Percentiles rank a stretch among this genome's conserved stretches.
These are phyloP conservation scores for Anthoceros angustus DNA, from an alignment of 225 moss, liverwort and hornwort genomes.

Conservation along the genomic window DNA sequence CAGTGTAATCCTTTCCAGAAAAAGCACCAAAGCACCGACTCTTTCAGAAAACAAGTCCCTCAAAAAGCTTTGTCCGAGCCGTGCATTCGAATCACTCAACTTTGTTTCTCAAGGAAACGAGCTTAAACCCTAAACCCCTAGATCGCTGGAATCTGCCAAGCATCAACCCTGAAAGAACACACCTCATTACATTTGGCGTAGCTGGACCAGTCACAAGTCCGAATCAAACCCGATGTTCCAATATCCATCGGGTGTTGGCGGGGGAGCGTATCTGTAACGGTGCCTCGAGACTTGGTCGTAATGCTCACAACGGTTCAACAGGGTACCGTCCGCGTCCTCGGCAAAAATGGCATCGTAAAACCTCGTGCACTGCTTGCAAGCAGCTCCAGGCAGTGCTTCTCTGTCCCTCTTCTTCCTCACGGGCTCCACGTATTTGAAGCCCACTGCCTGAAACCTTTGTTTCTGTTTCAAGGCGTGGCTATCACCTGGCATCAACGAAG, in stretches of 20 bases:
- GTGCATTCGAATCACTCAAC: not conserved
- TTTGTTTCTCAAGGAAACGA: not conserved
- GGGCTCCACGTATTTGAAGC: slow-evolving; percentile 54
- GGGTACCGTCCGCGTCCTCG: slow-evolving; percentile 29
- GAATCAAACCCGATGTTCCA: slow-evolving; percentile 94
- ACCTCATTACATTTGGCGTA: too few species aligned
- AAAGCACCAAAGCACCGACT: not conserved
- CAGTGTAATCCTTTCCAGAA: too few species aligned
- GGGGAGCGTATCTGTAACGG: slow-evolving; percentile 58
- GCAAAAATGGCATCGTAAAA: slow-evolving; percentile 73
- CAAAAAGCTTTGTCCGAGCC: not conserved
- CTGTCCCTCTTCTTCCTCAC: slow-evolving; percentile 69
- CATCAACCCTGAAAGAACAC: too few species aligned
- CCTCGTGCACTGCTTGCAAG: slow-evolving; percentile 60
- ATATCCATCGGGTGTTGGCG: slow-evolving; percentile 75
- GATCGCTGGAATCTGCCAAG: too few species aligned
- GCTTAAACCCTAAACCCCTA: slow-evolving; percentile 1
- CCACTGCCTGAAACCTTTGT: too few species aligned
- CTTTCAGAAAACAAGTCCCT: not conserved
- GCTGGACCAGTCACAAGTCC: slow-evolving; percentile 20
- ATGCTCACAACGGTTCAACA: slow-evolving; percentile 50
- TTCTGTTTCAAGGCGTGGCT: too few species aligned
- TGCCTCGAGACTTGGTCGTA: slow-evolving; percentile 59
- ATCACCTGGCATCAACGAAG: too few species aligned
- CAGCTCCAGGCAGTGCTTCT: slow-evolving; percentile 46